These are phyloP conservation scores for Paramecium primaurelia DNA, from an alignment of 73 alveolate species.

Conservation along the genomic window DNA sequence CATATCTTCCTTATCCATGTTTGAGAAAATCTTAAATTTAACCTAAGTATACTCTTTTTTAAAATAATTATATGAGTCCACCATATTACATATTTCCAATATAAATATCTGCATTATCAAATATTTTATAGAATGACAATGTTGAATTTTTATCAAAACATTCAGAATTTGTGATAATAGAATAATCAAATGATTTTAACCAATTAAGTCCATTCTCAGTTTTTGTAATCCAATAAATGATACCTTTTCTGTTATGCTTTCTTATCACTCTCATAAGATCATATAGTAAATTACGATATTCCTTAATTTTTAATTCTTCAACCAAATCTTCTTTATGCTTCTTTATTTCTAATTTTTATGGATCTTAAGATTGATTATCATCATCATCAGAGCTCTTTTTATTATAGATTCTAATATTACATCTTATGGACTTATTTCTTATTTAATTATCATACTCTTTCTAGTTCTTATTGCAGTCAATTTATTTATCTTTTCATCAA, in stretches of 20 bases:
- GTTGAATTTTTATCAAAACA: background rate
- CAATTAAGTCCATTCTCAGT: constrained; percentile 16
- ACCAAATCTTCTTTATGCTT: constrained; percentile 15
- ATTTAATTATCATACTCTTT: constrained; percentile 3
- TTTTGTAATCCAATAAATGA: background rate
- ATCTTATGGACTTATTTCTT: constrained; percentile 27
- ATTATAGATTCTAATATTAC: constrained; percentile 4
- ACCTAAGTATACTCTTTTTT: background rate
- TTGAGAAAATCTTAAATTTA: background rate
- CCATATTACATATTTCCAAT: background rate
- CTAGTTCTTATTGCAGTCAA: background rate
- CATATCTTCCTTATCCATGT: constrained; percentile 41
- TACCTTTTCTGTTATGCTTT: background rate
- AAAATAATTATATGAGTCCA: background rate
- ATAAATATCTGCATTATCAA: constrained; percentile 4
- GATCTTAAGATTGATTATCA: background rate
- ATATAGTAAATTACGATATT: background rate
- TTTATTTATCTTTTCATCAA: background rate
- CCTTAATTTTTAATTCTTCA: constrained; percentile 34
- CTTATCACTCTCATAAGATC: background rate
- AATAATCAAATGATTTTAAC: background rate
- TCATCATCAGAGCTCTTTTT: constrained; percentile 39
- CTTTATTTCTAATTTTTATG: background rate
- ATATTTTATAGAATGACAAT: background rate
- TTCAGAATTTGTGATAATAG: background rate